Base-by-base conservation (phyloP, 805 yeast genomes). In the Phaffomyces opuntiae region DNA sequence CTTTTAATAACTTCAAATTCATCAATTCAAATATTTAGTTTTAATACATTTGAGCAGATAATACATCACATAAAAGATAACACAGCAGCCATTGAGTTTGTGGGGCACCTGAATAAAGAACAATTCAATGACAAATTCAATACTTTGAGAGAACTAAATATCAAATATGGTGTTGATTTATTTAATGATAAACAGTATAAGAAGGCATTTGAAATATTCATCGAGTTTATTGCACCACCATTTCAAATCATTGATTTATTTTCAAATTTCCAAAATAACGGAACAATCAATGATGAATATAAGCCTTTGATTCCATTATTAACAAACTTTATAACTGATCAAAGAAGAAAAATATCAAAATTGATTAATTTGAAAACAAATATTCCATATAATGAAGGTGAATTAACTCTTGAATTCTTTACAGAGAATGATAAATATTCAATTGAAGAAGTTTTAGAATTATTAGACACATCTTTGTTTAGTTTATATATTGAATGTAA, bases 401-500 rank as follows among this genome's bases (percentile, higher is more conserved):
- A 44, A 1, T 16, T 49, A 9, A 36, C 55, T 7, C 17, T 52
- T n/a, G 50, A 49, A 14, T 33, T 49, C 9, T 54, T 53, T 39
- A 54, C 53, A 0, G 54, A 54, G 1, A 40, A 44, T 5, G 21
- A 27, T 7, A 21, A 40, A 9, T 44, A 50, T 17, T 37, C 61
- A 2, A 57, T 66, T 9, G 74, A 76, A 0, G 61, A 69, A 11
- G 64, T 78, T 39, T 59, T 70, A 5, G 57, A 56, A 6, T 48
- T 74, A 1, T 75, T 93, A 2, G 99, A 91, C 57, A 84, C 96
- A 0, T 73, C 87, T 1, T 68, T 93, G 17, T 87, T 91, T 55
- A 70, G 78, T 43, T 78, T 93, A 49, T 91, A 93, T 59, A 68
- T 80, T 47, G 59, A 78, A n/a, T 77, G 78, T 29, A 78, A 78